Evolutionary conservation across 2,329 filamentous ascomycete species (phyloP).

Genomic region (Botrytis paeoniae): DNA sequence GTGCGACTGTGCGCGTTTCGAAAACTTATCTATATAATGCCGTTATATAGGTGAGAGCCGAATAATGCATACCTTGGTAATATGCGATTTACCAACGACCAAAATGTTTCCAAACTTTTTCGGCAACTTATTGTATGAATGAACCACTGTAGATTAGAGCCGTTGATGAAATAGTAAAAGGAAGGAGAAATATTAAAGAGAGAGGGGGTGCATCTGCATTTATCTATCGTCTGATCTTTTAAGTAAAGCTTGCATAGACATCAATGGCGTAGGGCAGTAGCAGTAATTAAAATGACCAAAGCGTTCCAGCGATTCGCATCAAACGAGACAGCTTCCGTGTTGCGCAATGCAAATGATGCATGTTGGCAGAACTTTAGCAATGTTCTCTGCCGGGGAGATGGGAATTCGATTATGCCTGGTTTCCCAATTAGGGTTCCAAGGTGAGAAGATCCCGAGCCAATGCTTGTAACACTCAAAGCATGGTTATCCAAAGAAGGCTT

Average conservation of each 20-base stretch:
- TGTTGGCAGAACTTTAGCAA: constrained; percentile 22
- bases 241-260: constrained; percentile 34
- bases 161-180: constrained; percentile 30
- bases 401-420: constrained; percentile 21
- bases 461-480: constrained; percentile 21
- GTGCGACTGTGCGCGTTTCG: constrained; percentile 34
- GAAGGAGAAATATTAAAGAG: constrained; percentile 27
- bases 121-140: constrained; percentile 16
- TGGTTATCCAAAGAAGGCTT: constrained; percentile 9
- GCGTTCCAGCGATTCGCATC: constrained; percentile 48
- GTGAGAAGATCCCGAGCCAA: constrained; percentile 30
- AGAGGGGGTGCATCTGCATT: constrained; percentile 35
- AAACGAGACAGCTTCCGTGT: constrained; percentile 48
- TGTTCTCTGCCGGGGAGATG: constrained; percentile 31
- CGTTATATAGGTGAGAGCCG: constrained; percentile 36
- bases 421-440: constrained; percentile 29
- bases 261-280: constrained; percentile 30
- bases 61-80: constrained; percentile 33
- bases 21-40: constrained; percentile 34
- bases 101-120: constrained; percentile 27
- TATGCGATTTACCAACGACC: constrained; percentile 27
- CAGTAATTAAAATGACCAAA: constrained; percentile 41
- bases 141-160: constrained; percentile 24
- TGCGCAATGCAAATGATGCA: constrained; percentile 26
- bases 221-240: constrained; percentile 38